These are phyloP conservation scores for Aegilops tauschii DNA, from an alignment of 176 grass and related monocot species.

Conservation along the genomic window DNA sequence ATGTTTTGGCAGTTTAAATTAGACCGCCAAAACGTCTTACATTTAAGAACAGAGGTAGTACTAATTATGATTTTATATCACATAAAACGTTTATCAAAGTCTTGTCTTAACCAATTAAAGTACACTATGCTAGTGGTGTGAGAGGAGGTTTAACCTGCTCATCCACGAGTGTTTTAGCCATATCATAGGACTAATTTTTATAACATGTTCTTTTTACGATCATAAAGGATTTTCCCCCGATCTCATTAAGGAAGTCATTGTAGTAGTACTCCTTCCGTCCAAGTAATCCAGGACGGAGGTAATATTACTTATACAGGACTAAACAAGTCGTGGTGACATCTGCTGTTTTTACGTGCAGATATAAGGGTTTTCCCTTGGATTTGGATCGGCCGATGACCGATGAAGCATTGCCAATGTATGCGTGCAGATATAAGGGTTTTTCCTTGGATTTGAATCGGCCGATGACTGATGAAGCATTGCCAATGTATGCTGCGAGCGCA, in stretches of 20 bases:
- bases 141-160: neutral
- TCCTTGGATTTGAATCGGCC: neutral
- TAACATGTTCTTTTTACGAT: too few relatives aligned
- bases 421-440: constrained; percentile 14
- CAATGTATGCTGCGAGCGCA: neutral
- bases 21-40: too few relatives aligned
- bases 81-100: neutral
- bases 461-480: neutral
- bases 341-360: neutral
- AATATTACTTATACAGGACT: too few relatives aligned
- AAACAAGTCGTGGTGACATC: neutral
- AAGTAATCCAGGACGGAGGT: too few relatives aligned
- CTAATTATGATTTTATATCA: neutral
- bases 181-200: neutral
- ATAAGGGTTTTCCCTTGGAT: neutral
- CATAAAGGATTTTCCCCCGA: too few relatives aligned
- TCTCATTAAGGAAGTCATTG: neutral
- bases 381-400: neutral
- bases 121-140: neutral
- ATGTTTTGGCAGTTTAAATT: too few relatives aligned
- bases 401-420: too few relatives aligned
- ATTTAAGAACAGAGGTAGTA: too few relatives aligned
- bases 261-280: too few relatives aligned
- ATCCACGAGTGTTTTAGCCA: neutral
- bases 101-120: neutral